Evolutionary conservation across 768 basidiomycete species (phyloP).

Genomic region (Auricularia sp.): DNA sequence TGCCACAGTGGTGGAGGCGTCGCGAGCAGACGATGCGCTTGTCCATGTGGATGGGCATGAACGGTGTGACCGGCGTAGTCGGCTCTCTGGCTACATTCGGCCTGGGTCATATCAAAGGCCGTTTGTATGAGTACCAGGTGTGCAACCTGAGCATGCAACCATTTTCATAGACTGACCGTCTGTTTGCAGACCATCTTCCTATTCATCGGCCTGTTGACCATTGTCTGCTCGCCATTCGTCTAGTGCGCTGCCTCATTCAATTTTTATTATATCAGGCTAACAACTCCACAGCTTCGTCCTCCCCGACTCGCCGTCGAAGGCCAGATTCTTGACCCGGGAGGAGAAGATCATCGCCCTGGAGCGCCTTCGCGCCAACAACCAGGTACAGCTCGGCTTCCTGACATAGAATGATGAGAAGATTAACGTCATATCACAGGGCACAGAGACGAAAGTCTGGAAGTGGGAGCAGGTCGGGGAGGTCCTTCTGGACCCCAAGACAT

Average conservation of each 20-base stretch:
- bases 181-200: slow-evolving; percentile 32
- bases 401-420: not conserved
- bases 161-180: not conserved
- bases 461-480: slow-evolving; percentile 34
- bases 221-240: slow-evolving; percentile 28
- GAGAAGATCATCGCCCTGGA: slow-evolving; percentile 35
- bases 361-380: slow-evolving; percentile 34
- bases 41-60: slow-evolving; percentile 34
- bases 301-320: slow-evolving; percentile 35
- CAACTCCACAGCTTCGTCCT: slow-evolving; percentile 26
- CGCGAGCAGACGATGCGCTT: slow-evolving; percentile 36
- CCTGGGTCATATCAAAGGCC: slow-evolving; percentile 30
- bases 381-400: slow-evolving; percentile 16
- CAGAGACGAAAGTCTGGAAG: slow-evolving; percentile 38
- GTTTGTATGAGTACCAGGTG: slow-evolving; percentile 29
- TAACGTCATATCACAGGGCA: slow-evolving; percentile 18
- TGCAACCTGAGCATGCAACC: not conserved
- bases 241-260: slow-evolving; percentile 17
- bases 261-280: not conserved
- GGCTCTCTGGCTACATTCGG: slow-evolving; percentile 37
- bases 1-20: slow-evolving; percentile 33
- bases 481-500: slow-evolving; percentile 32
- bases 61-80: slow-evolving; percentile 33
- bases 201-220: slow-evolving; percentile 33
- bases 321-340: slow-evolving; percentile 30